phyloP scores from a whole-genome alignment of 2,329 filamentous ascomycete genomes.

The Neonectria magnoliae region DNA sequence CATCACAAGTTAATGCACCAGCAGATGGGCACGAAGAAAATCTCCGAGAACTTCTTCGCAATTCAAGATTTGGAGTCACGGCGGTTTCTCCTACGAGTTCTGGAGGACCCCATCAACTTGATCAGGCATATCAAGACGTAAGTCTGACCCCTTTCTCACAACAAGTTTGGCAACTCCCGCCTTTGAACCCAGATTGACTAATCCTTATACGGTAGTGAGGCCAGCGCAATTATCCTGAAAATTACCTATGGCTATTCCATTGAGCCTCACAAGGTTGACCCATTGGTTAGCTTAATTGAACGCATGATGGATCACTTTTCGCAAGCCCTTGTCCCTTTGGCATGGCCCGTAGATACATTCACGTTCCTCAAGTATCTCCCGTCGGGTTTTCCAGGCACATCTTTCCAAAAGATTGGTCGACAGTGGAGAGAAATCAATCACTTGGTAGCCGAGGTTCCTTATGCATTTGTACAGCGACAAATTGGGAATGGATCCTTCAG shows the following conservation, averaged over 20 bases:
- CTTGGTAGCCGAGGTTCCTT: slow-evolving; percentile 39
- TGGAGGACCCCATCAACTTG: slow-evolving; percentile 35
- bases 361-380: slow-evolving; percentile 46
- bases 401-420: slow-evolving; percentile 44
- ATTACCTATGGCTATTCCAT: slow-evolving; percentile 47
- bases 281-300: slow-evolving; percentile 44
- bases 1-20: slow-evolving; percentile 46
- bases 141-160: not conserved
- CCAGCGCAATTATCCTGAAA: slow-evolving; percentile 40
- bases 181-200: not conserved
- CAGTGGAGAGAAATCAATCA: slow-evolving; percentile 37
- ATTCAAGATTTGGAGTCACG: slow-evolving; percentile 43
- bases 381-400: slow-evolving; percentile 41
- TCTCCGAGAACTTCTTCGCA: slow-evolving; percentile 26
- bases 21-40: slow-evolving; percentile 40
- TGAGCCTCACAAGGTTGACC: slow-evolving; percentile 43
- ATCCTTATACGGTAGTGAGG: slow-evolving; percentile 35
- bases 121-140: slow-evolving; percentile 44
- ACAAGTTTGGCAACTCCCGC: not conserved
- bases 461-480: slow-evolving; percentile 44
- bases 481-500: slow-evolving; percentile 33
- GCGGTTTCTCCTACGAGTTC: slow-evolving; percentile 36
- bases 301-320: slow-evolving; percentile 44
- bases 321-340: slow-evolving; percentile 40
- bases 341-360: slow-evolving; percentile 48